Evolutionary conservation across 495 filamentous ascomycete species (phyloP).

Genomic region (Penicillium lagena): DNA sequence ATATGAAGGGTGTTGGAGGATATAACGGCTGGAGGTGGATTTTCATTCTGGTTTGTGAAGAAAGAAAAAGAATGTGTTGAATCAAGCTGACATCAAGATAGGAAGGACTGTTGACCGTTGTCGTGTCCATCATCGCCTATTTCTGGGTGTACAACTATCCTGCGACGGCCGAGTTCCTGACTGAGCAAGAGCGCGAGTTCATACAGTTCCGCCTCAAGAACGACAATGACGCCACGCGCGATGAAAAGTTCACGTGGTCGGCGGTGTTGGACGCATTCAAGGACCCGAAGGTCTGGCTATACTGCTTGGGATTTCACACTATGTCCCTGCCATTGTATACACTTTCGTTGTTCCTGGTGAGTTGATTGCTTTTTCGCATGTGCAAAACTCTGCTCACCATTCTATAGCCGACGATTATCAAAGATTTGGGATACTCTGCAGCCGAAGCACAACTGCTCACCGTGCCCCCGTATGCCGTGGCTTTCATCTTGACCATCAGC

Average conservation of each 20-base stretch:
- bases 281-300: conserved; percentile 71
- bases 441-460: conserved; percentile 66
- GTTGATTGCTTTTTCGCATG: conserved; percentile 6
- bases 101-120: conserved; percentile 65
- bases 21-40: conserved; percentile 78
- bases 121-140: conserved; percentile 56
- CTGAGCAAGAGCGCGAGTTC: conserved; percentile 52
- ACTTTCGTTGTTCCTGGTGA: conserved; percentile 65
- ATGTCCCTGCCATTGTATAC: conserved; percentile 74
- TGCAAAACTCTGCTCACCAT: neutral
- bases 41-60: conserved; percentile 59
- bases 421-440: conserved; percentile 58
- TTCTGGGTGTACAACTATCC: conserved; percentile 72
- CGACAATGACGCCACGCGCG: conserved; percentile 53
- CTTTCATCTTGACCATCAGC: conserved; percentile 49
- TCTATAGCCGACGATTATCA: conserved; percentile 61
- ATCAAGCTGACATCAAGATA: conserved; percentile 15
- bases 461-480: conserved; percentile 64
- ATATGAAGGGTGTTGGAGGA: conserved; percentile 59
- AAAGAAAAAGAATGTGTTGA: neutral
- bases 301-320: conserved; percentile 66
- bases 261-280: conserved; percentile 57
- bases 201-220: conserved; percentile 54
- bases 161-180: conserved; percentile 59
- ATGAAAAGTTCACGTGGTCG: conserved; percentile 60